phyloP scores from a whole-genome alignment of 2,329 filamentous ascomycete species.

The Monilinia fructigena region DNA sequence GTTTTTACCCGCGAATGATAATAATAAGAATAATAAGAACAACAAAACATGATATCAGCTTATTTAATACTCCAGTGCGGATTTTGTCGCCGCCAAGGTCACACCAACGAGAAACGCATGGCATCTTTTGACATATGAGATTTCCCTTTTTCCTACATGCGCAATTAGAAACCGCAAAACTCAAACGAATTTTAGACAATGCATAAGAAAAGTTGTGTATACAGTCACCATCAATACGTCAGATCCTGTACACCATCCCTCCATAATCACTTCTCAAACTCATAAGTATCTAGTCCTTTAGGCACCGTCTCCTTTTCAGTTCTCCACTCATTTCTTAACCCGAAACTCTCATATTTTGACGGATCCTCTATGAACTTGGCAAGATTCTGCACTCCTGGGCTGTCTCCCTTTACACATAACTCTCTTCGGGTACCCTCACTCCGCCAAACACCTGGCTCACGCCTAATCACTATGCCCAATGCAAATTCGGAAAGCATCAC shows the following conservation, averaged over 20 bases:
- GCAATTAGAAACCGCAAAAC: background rate
- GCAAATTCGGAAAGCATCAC: constrained; percentile 45
- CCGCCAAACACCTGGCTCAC: constrained; percentile 45
- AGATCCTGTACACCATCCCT: constrained; percentile 19
- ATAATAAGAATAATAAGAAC: too few species aligned
- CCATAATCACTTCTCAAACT: constrained; percentile 28
- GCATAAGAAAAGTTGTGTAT: background rate
- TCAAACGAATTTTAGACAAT: background rate
- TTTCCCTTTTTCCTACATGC: background rate
- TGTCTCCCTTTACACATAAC: constrained; percentile 44
- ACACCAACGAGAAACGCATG: background rate
- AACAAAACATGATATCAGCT: too few species aligned
- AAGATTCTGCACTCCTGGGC: constrained; percentile 35
- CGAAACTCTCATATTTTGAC: constrained; percentile 18
- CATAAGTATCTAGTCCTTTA: constrained; percentile 12
- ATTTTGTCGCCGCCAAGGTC: background rate
- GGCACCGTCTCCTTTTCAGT: constrained; percentile 17
- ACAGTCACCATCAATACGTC: background rate
- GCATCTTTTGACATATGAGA: background rate
- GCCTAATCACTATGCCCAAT: constrained; percentile 46
- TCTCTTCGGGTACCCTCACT: constrained; percentile 40
- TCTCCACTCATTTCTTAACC: constrained; percentile 20
- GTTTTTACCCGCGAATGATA: too few species aligned
- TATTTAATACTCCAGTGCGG: background rate
- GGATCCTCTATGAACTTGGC: constrained; percentile 19